Evolutionary conservation across 1,139 yeast genomes (phyloP).

Genomic region (Citeromyces hawaiiensis): DNA sequence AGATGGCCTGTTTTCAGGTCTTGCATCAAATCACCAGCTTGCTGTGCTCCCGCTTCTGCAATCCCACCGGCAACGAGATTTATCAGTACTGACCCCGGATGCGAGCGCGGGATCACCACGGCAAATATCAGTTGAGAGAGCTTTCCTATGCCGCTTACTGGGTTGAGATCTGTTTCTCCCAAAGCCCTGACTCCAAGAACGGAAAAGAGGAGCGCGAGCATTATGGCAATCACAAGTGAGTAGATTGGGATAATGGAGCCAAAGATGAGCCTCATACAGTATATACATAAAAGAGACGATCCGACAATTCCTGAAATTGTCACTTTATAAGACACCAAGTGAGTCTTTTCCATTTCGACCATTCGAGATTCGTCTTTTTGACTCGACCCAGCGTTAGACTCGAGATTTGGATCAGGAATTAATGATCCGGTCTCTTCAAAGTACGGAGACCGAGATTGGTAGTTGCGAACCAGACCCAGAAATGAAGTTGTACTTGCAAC

Average conservation of each 20-base stretch:
- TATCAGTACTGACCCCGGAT: constrained; percentile 72
- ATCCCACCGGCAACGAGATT: constrained; percentile 92
- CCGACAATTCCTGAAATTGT: constrained; percentile 48
- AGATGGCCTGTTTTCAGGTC: constrained; percentile 91
- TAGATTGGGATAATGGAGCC: constrained; percentile 61
- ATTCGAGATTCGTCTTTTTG: not conserved
- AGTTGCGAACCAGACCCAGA: constrained; percentile 10
- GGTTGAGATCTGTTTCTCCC: constrained; percentile 94
- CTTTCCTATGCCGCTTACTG: constrained; percentile 94
- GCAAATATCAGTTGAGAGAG: constrained; percentile 85
- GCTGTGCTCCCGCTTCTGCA: constrained; percentile 98
- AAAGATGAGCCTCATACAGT: constrained; percentile 53
- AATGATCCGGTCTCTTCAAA: constrained; percentile 7
- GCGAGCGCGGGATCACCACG: constrained; percentile 55
- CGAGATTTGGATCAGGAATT: constrained; percentile 4
- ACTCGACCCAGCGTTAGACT: not conserved
- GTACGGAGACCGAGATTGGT: not conserved
- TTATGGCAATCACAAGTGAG: constrained; percentile 52
- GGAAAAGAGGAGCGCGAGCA: constrained; percentile 67
- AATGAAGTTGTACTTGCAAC: constrained; percentile 44
- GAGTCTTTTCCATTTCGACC: constrained; percentile 22
- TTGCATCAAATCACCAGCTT: constrained; percentile 97
- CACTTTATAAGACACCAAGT: constrained; percentile 35
- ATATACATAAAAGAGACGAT: constrained; percentile 56
- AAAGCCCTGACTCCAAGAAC: constrained; percentile 84